Evolutionary conservation across 257 asterid genomes (phyloP).

Genomic region (Leonotis leonurus): DNA sequence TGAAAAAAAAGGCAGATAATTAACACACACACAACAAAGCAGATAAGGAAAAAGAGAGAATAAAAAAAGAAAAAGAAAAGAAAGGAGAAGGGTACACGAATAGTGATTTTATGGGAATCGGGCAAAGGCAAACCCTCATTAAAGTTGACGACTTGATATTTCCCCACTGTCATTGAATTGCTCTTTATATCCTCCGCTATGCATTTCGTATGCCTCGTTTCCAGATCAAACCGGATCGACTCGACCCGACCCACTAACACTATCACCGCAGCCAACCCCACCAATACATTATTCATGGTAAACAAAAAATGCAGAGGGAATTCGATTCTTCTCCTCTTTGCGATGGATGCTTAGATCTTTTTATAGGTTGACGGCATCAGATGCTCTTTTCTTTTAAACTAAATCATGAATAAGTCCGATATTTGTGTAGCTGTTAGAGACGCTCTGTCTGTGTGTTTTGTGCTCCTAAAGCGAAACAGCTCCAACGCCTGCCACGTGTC

Average conservation of each 20-base stretch:
- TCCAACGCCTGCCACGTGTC: too few relatives aligned
- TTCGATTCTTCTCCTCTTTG: neutral
- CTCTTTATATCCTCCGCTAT: slow-evolving; percentile 72
- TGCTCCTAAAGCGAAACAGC: too few relatives aligned
- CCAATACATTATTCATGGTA: slow-evolving; percentile 13
- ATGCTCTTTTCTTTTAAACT: neutral
- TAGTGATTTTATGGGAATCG: slow-evolving; percentile 37
- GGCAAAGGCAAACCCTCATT: slow-evolving; percentile 40
- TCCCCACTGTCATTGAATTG: slow-evolving; percentile 62
- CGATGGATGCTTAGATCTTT: too few relatives aligned
- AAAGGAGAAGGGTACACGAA: slow-evolving; percentile 27
- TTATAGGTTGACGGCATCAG: neutral
- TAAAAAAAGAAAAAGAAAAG: too few relatives aligned
- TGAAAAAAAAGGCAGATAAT: too few relatives aligned
- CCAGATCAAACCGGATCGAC: slow-evolving; percentile 67
- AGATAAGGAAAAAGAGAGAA: neutral
- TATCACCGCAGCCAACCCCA: slow-evolving; percentile 23
- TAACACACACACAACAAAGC: neutral
- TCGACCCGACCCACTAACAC: slow-evolving; percentile 32
- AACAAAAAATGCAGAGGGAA: neutral
- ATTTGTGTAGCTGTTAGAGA: neutral
- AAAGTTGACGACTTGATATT: slow-evolving; percentile 38
- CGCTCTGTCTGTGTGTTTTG: too few relatives aligned
- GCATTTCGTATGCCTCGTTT: slow-evolving; percentile 75
- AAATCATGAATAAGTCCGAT: neutral